Evolutionary conservation across 2,329 filamentous ascomycete genomes (phyloP), one percentile per base, ranked within the genome.

Genomic region (Trichoderma pleuroti): DNA sequence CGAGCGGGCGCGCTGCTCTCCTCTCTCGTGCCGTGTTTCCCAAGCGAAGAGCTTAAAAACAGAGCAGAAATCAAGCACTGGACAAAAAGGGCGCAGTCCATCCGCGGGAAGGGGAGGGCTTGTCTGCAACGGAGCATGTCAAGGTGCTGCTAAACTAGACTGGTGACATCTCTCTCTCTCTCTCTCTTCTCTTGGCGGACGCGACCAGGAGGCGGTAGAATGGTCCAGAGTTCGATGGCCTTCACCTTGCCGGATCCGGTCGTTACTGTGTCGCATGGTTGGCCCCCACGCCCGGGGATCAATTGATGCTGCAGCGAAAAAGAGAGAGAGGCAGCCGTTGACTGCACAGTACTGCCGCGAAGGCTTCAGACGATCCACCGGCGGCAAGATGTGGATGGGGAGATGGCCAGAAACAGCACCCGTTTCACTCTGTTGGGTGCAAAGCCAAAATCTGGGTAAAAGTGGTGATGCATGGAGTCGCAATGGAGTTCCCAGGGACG

Each of bases 251-350:
- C 65, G 54, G 32, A 68, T 68, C 54, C 28, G 54, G 65, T 49
- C 56, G n/a, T 39, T 52, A 57, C 39, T 68, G 65, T 68, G 65
- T 61, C 65, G 65, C 65, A 68, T 59, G 65, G 65, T 34, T 60
- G 65, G 65, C 65, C 65, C 65, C 65, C 65, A 60, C 65, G 56
- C 65, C 54, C 54, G 64, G 65, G 56, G 65, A 68, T 68, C 65
- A 68, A 59, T 52, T 60, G 34, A 34, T 21, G 46, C 56, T 68
- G 65, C 26, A 32, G 36, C 65, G 36, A 34, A 21, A 28, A 16
- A 26, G 16, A 39, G 24, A 42, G 49, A 34, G 21, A 36, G 61
- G 28, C 32, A 39, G 36, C 39, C 28, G 54, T 60, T 28, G 26
- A n/a, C 65, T 39, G 36, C 24, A 59, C 28, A 59, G 28, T 30